phyloP scores from a whole-genome alignment of 2,329 filamentous ascomycete genomes.

The Phialophora verrucosa region DNA sequence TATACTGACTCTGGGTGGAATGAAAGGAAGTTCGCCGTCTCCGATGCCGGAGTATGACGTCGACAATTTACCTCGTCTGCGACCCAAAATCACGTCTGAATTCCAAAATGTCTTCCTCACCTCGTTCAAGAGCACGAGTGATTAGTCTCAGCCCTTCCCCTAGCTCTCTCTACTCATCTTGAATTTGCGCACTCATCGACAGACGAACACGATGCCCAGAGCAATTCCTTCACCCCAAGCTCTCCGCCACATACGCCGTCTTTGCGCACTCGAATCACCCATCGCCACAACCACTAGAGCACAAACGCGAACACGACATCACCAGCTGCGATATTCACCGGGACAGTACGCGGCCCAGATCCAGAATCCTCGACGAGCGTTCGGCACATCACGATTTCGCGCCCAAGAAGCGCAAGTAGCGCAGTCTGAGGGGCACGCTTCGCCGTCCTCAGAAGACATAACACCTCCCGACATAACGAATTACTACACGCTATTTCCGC shows the following conservation, averaged over 20 bases:
- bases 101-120: not conserved
- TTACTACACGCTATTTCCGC: conserved; percentile 88
- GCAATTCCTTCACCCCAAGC: conserved; percentile 30
- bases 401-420: conserved; percentile 8
- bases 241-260: conserved; percentile 30
- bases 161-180: not conserved
- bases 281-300: not conserved
- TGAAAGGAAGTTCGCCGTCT: not conserved
- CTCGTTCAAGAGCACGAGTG: not conserved
- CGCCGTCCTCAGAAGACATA: not conserved
- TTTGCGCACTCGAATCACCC: conserved; percentile 18
- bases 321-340: not conserved
- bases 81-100: not conserved
- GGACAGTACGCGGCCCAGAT: not conserved
- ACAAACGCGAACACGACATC: not conserved
- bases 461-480: conserved; percentile 49
- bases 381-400: conserved; percentile 19
- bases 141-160: not conserved
- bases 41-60: conserved; percentile 22
- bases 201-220: conserved; percentile 16
- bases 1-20: not conserved
- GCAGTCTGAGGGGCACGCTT: not conserved
- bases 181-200: not conserved
- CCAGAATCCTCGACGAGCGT: conserved; percentile 6
- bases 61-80: not conserved